These are phyloP conservation scores for Canna indica DNA, from an alignment of 176 grass and related monocot species.

Conservation along the genomic window DNA sequence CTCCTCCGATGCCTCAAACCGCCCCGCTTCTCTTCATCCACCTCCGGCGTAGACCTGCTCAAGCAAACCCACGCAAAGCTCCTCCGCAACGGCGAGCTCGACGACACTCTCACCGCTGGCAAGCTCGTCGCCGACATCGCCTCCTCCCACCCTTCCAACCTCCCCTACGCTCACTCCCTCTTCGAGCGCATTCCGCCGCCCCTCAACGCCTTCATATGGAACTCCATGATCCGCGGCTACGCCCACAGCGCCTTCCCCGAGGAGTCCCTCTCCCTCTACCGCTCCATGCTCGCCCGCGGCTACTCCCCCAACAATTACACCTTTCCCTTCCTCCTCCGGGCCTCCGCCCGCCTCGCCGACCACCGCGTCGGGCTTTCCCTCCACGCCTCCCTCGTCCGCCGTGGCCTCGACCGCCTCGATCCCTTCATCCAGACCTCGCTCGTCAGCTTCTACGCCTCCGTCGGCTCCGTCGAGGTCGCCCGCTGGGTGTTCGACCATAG, in stretches of 20 bases:
- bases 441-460: conserved; percentile 21
- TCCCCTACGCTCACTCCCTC: conserved; percentile 35
- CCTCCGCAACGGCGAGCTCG: conserved; percentile 26
- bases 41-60: background rate
- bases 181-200: conserved; percentile 10
- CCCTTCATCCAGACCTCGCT: conserved; percentile 31
- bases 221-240: conserved; percentile 32
- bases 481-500: conserved; percentile 29
- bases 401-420: conserved; percentile 17
- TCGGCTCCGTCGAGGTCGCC: conserved; percentile 7
- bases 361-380: conserved; percentile 3
- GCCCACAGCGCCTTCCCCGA: conserved; percentile 22
- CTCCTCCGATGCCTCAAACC: background rate
- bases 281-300: conserved; percentile 19
- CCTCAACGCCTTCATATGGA: conserved; percentile 27
- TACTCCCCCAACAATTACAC: conserved; percentile 33
- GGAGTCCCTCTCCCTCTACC: conserved; percentile 23
- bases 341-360: conserved; percentile 24
- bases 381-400: conserved; percentile 32
- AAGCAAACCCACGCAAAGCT: conserved; percentile 27
- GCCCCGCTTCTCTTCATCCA: background rate
- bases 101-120: conserved; percentile 22
- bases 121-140: conserved; percentile 22
- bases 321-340: conserved; percentile 29
- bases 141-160: conserved; percentile 1